These are phyloP conservation scores for Fusarium begoniae DNA, from an alignment of 2,329 filamentous ascomycete species.

Conservation along the genomic window DNA sequence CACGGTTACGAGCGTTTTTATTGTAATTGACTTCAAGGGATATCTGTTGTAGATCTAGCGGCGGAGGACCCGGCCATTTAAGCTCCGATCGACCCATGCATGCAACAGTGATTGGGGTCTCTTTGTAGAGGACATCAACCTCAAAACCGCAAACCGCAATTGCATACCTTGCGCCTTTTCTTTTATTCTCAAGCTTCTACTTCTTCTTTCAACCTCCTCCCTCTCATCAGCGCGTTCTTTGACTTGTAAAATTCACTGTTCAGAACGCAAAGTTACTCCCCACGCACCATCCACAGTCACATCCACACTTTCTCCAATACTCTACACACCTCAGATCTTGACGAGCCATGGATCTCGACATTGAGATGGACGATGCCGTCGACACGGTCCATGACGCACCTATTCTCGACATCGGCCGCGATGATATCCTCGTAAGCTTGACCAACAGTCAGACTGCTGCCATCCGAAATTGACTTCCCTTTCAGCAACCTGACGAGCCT, in stretches of 20 bases:
- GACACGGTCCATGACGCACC: constrained; percentile 46
- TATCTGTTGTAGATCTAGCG: constrained; percentile 7
- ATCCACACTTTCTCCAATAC: neutral
- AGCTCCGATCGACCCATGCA: constrained; percentile 20
- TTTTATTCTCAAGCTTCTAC: neutral
- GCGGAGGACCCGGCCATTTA: constrained; percentile 23
- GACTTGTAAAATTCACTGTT: neutral
- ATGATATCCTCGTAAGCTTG: constrained; percentile 51
- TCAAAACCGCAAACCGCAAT: constrained; percentile 7
- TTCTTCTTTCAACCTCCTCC: neutral
- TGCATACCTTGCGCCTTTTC: neutral
- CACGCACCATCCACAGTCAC: neutral
- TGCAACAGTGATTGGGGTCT: neutral
- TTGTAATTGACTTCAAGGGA: neutral
- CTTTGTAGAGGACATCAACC: constrained; percentile 15
- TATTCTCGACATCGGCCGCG: constrained; percentile 42
- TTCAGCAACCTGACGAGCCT: constrained; percentile 48
- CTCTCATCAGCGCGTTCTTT: neutral
- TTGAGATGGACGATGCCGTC: constrained; percentile 75
- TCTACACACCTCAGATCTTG: neutral
- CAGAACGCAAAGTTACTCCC: neutral
- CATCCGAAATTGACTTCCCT: constrained; percentile 23
- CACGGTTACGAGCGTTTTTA: neutral
- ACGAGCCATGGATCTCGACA: constrained; percentile 70
- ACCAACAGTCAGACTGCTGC: neutral